phyloP scores from a whole-genome alignment of 371 early-diverging fungal species.

The Polyrhizophydium stewartii region DNA sequence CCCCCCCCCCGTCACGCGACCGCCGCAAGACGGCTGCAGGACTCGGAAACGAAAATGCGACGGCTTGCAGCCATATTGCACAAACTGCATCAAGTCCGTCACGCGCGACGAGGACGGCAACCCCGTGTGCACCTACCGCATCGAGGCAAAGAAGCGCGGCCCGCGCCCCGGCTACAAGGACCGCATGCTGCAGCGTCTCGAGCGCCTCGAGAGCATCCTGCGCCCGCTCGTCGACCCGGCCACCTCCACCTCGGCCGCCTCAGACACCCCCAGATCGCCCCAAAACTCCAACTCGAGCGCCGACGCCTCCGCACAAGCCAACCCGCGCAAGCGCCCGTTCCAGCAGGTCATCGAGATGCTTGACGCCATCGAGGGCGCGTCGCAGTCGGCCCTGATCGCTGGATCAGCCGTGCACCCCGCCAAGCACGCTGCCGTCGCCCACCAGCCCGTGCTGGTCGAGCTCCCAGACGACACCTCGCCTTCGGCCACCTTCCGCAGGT shows the following conservation, averaged over 20 bases:
- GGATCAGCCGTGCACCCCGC: no score
- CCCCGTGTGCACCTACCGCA: conserved; percentile 1
- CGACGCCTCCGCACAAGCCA: no score
- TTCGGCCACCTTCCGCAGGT: no score
- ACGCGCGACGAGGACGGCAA: conserved; percentile 2
- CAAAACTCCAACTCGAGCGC: no score
- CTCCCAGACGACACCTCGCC: no score
- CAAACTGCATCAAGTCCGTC: conserved; percentile 3
- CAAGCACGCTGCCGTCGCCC: no score
- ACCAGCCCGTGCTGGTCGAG: no score
- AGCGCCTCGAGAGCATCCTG: conserved; percentile 4
- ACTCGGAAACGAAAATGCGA: conserved; percentile 2
- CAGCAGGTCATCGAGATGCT: no score
- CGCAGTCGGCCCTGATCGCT: no score
- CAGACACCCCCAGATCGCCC: no score
- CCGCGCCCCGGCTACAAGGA: conserved; percentile 4
- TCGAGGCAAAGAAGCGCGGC: conserved; percentile 4
- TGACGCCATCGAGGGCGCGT: no score
- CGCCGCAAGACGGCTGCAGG: neutral
- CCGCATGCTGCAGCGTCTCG: neutral
- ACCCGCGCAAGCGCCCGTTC: no score
- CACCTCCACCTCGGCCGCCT: neutral
- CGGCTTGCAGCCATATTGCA: conserved; percentile 3
- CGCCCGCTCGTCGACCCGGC: neutral
- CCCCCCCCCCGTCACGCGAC: neutral